phyloP scores from a whole-genome alignment of 2,329 filamentous ascomycete species.

The Parascedosporium putredinis region DNA sequence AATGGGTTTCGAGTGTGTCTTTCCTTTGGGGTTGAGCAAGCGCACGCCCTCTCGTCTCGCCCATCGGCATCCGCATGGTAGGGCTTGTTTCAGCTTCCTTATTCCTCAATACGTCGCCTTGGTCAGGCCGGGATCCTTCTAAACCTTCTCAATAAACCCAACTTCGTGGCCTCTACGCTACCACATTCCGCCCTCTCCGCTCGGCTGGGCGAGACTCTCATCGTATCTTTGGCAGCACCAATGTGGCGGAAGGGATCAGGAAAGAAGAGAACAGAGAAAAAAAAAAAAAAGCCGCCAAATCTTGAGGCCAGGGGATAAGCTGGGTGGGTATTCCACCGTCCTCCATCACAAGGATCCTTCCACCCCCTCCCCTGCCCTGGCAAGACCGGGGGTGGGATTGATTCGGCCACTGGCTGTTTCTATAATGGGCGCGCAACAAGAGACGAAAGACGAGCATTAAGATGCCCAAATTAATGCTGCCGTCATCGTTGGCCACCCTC shows the following conservation, averaged over 20 bases:
- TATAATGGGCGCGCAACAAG: slow-evolving; percentile 36
- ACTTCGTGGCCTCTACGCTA: background rate
- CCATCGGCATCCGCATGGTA: slow-evolving; percentile 27
- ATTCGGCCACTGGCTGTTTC: slow-evolving; percentile 28
- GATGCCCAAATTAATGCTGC: slow-evolving; percentile 48
- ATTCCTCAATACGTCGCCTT: slow-evolving; percentile 25
- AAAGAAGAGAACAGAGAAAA: no score
- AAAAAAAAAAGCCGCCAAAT: no score
- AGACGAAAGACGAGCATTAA: slow-evolving; percentile 46
- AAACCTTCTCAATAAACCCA: slow-evolving; percentile 24
- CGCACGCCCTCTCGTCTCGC: slow-evolving; percentile 1
- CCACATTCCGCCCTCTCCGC: no score
- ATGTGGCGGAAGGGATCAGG: no score
- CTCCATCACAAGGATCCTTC: no score
- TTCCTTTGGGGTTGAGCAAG: background rate
- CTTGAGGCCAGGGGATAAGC: background rate
- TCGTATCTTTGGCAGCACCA: no score
- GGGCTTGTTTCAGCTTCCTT: slow-evolving; percentile 33
- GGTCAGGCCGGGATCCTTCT: no score
- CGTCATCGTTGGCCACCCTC: slow-evolving; percentile 35
- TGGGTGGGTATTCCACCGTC: no score
- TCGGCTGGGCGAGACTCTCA: no score
- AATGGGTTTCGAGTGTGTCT: no score
- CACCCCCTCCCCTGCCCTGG: slow-evolving; percentile 14
- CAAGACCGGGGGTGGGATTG: slow-evolving; percentile 12